Evolutionary conservation across 805 yeast genomes (phyloP).

Genomic region (Candida maris): DNA sequence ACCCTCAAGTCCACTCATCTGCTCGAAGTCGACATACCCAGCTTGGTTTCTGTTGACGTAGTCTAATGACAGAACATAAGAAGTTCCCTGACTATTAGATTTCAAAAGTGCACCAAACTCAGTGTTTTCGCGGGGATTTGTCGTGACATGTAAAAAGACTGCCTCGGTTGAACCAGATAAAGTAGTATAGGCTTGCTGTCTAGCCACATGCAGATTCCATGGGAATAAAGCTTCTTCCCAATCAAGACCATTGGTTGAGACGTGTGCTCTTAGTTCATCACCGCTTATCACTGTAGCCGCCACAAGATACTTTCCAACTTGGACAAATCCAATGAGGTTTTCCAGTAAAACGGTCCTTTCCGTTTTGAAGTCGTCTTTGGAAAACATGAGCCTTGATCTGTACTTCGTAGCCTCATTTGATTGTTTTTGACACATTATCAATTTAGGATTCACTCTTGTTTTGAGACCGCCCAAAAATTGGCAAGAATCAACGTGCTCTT

Average conservation of each 20-base stretch:
- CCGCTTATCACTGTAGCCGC: slow-evolving; percentile 57
- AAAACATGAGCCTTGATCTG: slow-evolving; percentile 38
- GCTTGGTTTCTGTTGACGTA: slow-evolving; percentile 64
- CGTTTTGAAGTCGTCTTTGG: slow-evolving; percentile 47
- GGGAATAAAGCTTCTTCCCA: slow-evolving; percentile 83
- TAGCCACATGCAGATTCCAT: slow-evolving; percentile 50
- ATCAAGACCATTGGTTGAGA: slow-evolving; percentile 65
- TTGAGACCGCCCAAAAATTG: slow-evolving; percentile 55
- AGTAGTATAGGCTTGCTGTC: slow-evolving; percentile 69
- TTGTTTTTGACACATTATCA: slow-evolving; percentile 58
- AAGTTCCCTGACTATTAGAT: slow-evolving; percentile 85
- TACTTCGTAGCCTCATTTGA: slow-evolving; percentile 34
- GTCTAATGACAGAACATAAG: slow-evolving; percentile 62
- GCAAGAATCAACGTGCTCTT: slow-evolving; percentile 58
- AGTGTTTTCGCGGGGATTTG: slow-evolving; percentile 44
- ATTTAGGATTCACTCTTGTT: slow-evolving; percentile 39
- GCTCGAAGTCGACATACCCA: slow-evolving; percentile 87
- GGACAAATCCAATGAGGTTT: slow-evolving; percentile 64
- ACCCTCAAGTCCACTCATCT: slow-evolving; percentile 81
- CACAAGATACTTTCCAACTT: slow-evolving; percentile 63
- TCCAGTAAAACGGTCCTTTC: slow-evolving; percentile 43
- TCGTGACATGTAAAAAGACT: slow-evolving; percentile 75
- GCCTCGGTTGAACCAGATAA: slow-evolving; percentile 66
- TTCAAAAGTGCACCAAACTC: slow-evolving; percentile 78
- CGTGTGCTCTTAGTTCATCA: slow-evolving; percentile 57